phyloP scores from a whole-genome alignment of 1,284 basidiomycete species.

The Trichosporon ovoides region DNA sequence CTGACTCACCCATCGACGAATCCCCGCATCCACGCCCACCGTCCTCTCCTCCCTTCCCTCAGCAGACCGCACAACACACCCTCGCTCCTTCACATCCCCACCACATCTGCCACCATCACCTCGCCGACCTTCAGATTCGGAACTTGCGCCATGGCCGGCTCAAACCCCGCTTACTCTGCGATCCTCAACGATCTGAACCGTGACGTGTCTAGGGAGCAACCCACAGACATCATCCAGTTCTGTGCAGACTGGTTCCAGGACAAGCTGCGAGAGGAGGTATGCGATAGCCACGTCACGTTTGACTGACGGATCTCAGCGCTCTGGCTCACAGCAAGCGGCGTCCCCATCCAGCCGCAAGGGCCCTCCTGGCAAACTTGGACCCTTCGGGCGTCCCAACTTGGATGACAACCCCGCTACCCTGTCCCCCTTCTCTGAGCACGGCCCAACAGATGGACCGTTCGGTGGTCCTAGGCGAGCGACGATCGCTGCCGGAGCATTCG shows the following conservation, averaged over 20 bases:
- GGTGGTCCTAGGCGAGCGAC: conserved; percentile 20
- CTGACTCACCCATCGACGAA: not conserved
- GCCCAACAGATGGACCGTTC: conserved; percentile 43
- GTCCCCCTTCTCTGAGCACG: conserved; percentile 48
- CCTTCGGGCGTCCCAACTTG: conserved; percentile 55
- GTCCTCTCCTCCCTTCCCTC: not conserved
- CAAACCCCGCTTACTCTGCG: conserved; percentile 20
- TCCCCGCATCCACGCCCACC: not conserved
- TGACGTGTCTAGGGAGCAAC: conserved; percentile 76
- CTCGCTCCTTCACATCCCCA: too few species aligned
- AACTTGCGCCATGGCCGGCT: conserved; percentile 2
- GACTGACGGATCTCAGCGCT: conserved; percentile 8
- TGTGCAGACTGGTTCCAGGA: conserved; percentile 92
- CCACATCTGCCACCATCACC: not conserved
- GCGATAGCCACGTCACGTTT: conserved; percentile 27
- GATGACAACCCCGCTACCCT: conserved; percentile 48
- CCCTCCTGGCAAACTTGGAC: conserved; percentile 67
- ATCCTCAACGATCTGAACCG: conserved; percentile 79
- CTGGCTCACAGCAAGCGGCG: not conserved
- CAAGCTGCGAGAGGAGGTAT: conserved; percentile 40
- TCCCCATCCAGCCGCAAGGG: conserved; percentile 35
- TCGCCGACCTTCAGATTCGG: not conserved
- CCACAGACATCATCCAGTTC: conserved; percentile 85
- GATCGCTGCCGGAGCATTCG: conserved; percentile 1
- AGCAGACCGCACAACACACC: too few species aligned